Evolutionary conservation across 257 asterid genomes (phyloP).

Genomic region (Fraxinus anomala): DNA sequence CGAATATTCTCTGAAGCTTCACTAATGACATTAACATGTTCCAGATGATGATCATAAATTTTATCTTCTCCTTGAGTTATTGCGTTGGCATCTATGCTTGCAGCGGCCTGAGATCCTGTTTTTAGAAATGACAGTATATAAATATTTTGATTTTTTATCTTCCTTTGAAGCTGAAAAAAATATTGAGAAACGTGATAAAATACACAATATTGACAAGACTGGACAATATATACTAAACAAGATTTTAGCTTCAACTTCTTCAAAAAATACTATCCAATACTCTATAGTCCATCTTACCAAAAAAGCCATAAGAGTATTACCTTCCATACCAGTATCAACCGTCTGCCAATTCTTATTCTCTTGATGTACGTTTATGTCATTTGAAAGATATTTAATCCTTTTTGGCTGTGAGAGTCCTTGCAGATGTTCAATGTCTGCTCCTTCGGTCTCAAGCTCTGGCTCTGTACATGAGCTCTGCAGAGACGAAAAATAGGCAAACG

Average conservation of each 20-base stretch:
- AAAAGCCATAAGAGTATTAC: slow-evolving; percentile 27
- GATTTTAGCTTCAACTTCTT: not conserved
- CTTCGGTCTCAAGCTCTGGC: slow-evolving; percentile 60
- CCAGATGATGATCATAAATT: slow-evolving; percentile 28
- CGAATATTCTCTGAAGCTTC: slow-evolving; percentile 37
- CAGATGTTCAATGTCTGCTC: slow-evolving; percentile 38
- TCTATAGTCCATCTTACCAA: not conserved
- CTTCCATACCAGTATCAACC: slow-evolving; percentile 35
- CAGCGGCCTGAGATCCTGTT: slow-evolving; percentile 37
- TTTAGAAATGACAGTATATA: slow-evolving; percentile 3
- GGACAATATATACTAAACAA: not conserved
- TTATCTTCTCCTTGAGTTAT: slow-evolving; percentile 35
- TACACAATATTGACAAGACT: not conserved
- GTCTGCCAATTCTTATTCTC: slow-evolving; percentile 29
- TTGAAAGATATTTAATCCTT: slow-evolving; percentile 34
- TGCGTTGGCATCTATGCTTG: slow-evolving; percentile 26
- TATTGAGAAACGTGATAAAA: not conserved
- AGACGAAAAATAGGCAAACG: not conserved
- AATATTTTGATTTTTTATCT: slow-evolving; percentile 13
- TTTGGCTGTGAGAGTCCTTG: slow-evolving; percentile 37
- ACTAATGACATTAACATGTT: slow-evolving; percentile 27
- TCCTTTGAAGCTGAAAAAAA: slow-evolving; percentile 11
- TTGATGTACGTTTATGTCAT: slow-evolving; percentile 25
- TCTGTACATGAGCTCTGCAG: slow-evolving; percentile 87
- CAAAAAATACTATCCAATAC: not conserved